Evolutionary conservation across 768 basidiomycete species (phyloP).

Genomic region (Hypholoma sublateritium): DNA sequence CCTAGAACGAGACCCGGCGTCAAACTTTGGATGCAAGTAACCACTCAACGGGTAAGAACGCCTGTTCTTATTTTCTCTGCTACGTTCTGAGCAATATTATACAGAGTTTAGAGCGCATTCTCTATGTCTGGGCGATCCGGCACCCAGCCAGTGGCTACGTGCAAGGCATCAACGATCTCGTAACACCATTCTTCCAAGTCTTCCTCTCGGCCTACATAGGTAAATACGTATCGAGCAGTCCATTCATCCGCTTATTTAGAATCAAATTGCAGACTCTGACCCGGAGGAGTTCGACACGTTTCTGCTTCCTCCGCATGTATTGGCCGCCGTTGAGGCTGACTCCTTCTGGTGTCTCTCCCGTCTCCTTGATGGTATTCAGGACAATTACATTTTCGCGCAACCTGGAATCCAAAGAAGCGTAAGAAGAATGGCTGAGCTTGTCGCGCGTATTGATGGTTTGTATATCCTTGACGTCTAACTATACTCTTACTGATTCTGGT

Average conservation of each 20-base stretch:
- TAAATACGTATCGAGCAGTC: constrained; percentile 23
- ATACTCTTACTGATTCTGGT: constrained; percentile 1
- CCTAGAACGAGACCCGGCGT: constrained; percentile 94
- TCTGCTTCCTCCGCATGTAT: constrained; percentile 62
- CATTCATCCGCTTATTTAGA: constrained; percentile 3
- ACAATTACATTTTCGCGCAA: constrained; percentile 96
- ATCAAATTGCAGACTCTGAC: constrained; percentile 66
- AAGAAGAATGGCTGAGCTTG: constrained; percentile 90
- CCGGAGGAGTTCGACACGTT: constrained; percentile 87
- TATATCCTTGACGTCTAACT: constrained; percentile 7
- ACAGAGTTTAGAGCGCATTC: constrained; percentile 89
- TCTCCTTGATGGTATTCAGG: constrained; percentile 94
- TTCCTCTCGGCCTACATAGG: constrained; percentile 96
- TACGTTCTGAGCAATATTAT: constrained; percentile 16
- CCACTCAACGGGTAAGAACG: constrained; percentile 79
- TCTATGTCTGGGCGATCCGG: constrained; percentile 99
- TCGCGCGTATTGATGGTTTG: constrained; percentile 84
- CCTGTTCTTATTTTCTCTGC: background rate
- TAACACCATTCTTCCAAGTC: constrained; percentile 96
- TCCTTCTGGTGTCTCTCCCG: constrained; percentile 98
- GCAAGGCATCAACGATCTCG: constrained; percentile 98
- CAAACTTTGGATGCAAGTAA: constrained; percentile 84
- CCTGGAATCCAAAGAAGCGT: constrained; percentile 96
- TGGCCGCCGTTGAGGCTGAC: constrained; percentile 93
- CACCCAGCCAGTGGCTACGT: constrained; percentile 99